Evolutionary conservation across 2,329 filamentous ascomycete species (phyloP).

Genomic region (Fusarium scirpi): DNA sequence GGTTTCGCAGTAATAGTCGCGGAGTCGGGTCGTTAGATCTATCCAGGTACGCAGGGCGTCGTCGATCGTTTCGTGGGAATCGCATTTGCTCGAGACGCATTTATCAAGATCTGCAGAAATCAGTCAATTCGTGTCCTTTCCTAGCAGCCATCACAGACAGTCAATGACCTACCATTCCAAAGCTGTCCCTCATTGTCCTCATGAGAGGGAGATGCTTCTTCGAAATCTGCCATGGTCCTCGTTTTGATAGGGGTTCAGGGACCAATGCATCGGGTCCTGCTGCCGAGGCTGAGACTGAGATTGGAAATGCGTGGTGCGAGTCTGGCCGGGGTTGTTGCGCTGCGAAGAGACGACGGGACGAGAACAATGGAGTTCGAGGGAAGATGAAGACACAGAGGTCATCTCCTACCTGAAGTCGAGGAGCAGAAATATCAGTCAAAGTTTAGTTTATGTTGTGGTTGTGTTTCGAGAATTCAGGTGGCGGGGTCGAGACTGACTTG

Average conservation of each 20-base stretch:
- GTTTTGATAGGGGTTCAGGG: slow-evolving; percentile 43
- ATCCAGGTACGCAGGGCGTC: slow-evolving; percentile 88
- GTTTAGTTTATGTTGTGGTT: slow-evolving; percentile 21
- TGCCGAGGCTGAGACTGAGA: slow-evolving; percentile 24
- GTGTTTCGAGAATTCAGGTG: slow-evolving; percentile 42
- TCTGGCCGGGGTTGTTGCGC: slow-evolving; percentile 16
- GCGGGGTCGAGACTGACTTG: slow-evolving; percentile 44
- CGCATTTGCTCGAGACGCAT: slow-evolving; percentile 61
- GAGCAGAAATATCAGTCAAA: slow-evolving; percentile 23
- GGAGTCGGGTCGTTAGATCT: slow-evolving; percentile 78
- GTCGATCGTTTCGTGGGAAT: slow-evolving; percentile 75
- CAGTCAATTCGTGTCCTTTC: slow-evolving; percentile 25
- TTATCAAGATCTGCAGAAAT: slow-evolving; percentile 59
- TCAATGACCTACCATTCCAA: slow-evolving; percentile 76
- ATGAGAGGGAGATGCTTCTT: slow-evolving; percentile 70
- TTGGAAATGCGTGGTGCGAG: slow-evolving; percentile 11
- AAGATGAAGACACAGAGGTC: slow-evolving; percentile 32
- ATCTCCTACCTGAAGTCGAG: slow-evolving; percentile 38
- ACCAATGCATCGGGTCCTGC: slow-evolving; percentile 53
- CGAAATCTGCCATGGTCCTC: slow-evolving; percentile 70
- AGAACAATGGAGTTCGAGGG: slow-evolving; percentile 31
- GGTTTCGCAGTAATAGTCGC: slow-evolving; percentile 78
- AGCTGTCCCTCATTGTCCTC: slow-evolving; percentile 88
- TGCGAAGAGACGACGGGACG: slow-evolving; percentile 28
- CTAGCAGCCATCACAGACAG: neutral